These are phyloP conservation scores for Phytophthora cajani DNA, from an alignment of 352 stramenopile genomes.

Conservation along the genomic window DNA sequence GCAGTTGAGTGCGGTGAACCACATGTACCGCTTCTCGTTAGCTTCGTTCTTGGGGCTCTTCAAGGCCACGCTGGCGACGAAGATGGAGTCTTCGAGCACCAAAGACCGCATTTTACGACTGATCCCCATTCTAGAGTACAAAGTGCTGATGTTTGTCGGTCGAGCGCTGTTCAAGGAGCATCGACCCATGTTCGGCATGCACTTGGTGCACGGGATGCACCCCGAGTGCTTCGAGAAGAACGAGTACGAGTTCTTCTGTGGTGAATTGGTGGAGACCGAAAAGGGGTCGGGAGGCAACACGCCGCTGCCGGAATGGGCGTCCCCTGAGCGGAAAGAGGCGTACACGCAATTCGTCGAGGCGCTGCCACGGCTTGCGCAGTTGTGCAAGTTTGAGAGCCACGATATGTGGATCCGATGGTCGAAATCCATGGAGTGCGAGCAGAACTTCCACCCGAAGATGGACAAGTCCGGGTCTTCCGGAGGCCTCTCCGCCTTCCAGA, in stretches of 20 bases:
- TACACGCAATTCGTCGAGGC: slow-evolving; percentile 83
- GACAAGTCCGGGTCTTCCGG: slow-evolving; percentile 56
- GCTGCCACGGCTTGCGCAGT: slow-evolving; percentile 66
- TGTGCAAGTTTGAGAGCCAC: slow-evolving; percentile 85
- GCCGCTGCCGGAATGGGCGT: slow-evolving; percentile 76
- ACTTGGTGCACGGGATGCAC: slow-evolving; percentile 94
- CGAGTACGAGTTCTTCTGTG: slow-evolving; percentile 95
- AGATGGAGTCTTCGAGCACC: slow-evolving; percentile 79
- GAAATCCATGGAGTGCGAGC: slow-evolving; percentile 89
- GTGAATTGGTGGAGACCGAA: slow-evolving; percentile 66
- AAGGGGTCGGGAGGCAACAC: slow-evolving; percentile 23
- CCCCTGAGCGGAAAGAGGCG: slow-evolving; percentile 85
- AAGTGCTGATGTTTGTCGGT: slow-evolving; percentile 92
- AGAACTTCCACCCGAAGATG: slow-evolving; percentile 90
- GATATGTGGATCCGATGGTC: slow-evolving; percentile 92
- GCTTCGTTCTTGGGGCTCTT: slow-evolving; percentile 91
- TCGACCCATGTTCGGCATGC: slow-evolving; percentile 93
- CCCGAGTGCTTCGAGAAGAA: slow-evolving; percentile 91
- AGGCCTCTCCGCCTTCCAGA: slow-evolving; percentile 90
- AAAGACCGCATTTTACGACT: slow-evolving; percentile 86
- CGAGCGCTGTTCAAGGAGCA: slow-evolving; percentile 95
- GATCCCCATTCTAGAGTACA: slow-evolving; percentile 88
- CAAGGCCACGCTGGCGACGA: slow-evolving; percentile 75
- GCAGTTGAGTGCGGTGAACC: slow-evolving; percentile 88
- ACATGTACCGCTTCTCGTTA: slow-evolving; percentile 97